Evolutionary conservation across 2,329 filamentous ascomycete species (phyloP).

Genomic region (Decorospora gaudefroyi): DNA sequence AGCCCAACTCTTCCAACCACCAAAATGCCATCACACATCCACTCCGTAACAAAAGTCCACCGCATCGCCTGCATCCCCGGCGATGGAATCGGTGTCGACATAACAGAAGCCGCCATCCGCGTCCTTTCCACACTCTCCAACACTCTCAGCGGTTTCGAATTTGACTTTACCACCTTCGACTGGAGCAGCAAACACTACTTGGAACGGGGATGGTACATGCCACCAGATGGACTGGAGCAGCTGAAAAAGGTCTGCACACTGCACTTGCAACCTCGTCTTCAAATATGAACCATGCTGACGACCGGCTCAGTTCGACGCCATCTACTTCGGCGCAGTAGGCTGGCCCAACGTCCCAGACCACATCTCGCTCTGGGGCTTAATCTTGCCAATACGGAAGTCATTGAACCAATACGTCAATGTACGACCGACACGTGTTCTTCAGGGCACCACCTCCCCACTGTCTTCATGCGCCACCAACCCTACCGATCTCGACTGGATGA

Average conservation of each 20-base stretch:
- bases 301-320: too few species aligned
- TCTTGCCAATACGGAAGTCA: slow-evolving; percentile 68
- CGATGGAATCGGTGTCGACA: slow-evolving; percentile 43
- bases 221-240: slow-evolving; percentile 56
- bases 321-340: slow-evolving; percentile 65
- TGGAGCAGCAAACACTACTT: slow-evolving; percentile 57
- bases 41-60: slow-evolving; percentile 35
- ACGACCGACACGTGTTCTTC: slow-evolving; percentile 56
- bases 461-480: slow-evolving; percentile 37
- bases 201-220: slow-evolving; percentile 59
- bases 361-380: slow-evolving; percentile 68
- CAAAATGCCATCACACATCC: slow-evolving; percentile 35
- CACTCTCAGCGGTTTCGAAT: slow-evolving; percentile 52
- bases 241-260: slow-evolving; percentile 59
- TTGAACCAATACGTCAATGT: slow-evolving; percentile 73
- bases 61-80: slow-evolving; percentile 42
- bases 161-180: slow-evolving; percentile 59
- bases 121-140: slow-evolving; percentile 51
- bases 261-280: slow-evolving; percentile 49
- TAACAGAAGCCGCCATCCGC: slow-evolving; percentile 34
- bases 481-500: slow-evolving; percentile 54
- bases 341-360: slow-evolving; percentile 68
- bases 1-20: not conserved
- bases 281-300: not conserved
- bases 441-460: slow-evolving; percentile 50